Evolutionary conservation across 768 basidiomycete species (phyloP), one percentile per base, ranked within the genome.

Genomic region (Mycena filopes): DNA sequence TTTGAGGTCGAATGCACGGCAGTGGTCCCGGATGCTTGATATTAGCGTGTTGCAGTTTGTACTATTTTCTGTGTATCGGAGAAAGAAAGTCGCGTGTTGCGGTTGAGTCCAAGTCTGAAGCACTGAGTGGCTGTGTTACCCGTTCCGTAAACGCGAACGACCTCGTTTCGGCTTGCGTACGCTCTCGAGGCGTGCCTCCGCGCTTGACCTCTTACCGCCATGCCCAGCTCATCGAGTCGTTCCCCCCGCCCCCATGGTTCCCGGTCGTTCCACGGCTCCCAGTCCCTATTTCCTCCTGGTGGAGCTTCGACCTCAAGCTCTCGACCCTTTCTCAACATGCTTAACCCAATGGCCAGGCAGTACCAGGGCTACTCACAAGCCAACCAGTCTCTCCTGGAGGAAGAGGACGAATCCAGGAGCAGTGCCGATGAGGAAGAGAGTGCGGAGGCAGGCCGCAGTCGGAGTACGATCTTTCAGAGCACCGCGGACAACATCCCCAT

Each of bases 361-460:
- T 88, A 94, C 73, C 88, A 89, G 66, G 93, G 92, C 9, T 95
- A 95, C 75, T 81, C 82, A 20, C 90, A 88, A 67, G 91, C 91
- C 33, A 88, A 83, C 73, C 90, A 92, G 73, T 89, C 87, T 29
- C 79, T 90, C 3, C 77, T 85, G 20, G 89, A 94, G 70, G 93
- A 94, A 74, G 90, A 92, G 40, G 89, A 91, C 43, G 88, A 87
- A 60, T 79, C 81, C 63, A 80, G 79, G 51, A 76, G 71, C 49
- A 77, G 73, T 56, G 83, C 84, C 60, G 73, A 78, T n/a, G 82
- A 78, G 60, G 85, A 82, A 29, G 84, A 87, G 51, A 82, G 88
- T 81, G 72, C 92, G 71, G 94, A 90, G 77, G 78, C 89, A 65
- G 91, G 90, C 72, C 78, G 85, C 57, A 73, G 65, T 72, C 83